phyloP scores from a whole-genome alignment of 2,329 filamentous ascomycete genomes.

The Colletotrichum viniferum region DNA sequence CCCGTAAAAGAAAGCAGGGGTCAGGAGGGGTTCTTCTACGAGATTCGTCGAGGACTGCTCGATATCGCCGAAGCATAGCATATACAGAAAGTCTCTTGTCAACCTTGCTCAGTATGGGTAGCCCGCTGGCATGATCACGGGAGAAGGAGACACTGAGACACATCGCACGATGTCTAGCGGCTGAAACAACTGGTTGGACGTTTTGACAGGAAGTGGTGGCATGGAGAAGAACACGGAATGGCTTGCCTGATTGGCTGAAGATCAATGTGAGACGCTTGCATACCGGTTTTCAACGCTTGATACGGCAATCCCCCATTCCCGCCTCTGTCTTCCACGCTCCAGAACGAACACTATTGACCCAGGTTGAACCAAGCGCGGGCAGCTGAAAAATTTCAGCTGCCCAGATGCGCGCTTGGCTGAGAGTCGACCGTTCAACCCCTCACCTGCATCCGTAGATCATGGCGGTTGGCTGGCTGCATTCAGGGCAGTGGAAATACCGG shows the following conservation, averaged over 20 bases:
- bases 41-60: not conserved
- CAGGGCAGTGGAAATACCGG: not conserved
- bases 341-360: not conserved
- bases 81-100: not conserved
- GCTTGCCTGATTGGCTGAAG: not conserved
- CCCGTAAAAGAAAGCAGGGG: not conserved
- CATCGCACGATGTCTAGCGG: not conserved
- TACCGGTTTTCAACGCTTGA: not conserved
- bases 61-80: not conserved
- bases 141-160: not conserved
- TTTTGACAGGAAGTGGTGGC: not conserved
- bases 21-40: not conserved
- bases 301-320: not conserved
- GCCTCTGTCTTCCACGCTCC: not conserved
- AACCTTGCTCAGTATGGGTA: not conserved
- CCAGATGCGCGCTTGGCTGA: not conserved
- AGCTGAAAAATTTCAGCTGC: not conserved
- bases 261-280: not conserved
- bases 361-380: not conserved
- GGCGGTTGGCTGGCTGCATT: not conserved
- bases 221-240: not conserved
- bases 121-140: not conserved
- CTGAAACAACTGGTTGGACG: not conserved
- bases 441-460: not conserved
- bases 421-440: not conserved